Percentiles rank a stretch among this genome's conserved stretches.
Evolutionary conservation across 2,329 filamentous ascomycete species (phyloP).

Genomic region (Colletotrichum spaethianum): DNA sequence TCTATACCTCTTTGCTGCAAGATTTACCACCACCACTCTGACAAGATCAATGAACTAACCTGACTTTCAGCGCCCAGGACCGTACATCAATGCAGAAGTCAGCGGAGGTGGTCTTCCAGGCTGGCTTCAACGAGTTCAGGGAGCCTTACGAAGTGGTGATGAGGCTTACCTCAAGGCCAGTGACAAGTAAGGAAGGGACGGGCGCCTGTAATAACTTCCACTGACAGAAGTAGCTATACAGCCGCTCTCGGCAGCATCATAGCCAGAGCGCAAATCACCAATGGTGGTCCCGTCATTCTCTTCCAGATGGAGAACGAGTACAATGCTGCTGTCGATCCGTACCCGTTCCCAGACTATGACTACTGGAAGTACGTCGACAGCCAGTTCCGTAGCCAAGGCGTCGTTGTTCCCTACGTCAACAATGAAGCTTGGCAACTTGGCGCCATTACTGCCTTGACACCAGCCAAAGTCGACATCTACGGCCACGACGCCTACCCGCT

Average conservation of each 20-base stretch:
- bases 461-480: conserved; percentile 53
- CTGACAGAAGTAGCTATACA: conserved; percentile 62
- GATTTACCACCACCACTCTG: not conserved
- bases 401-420: conserved; percentile 78
- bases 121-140: conserved; percentile 76
- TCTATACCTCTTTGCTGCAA: conserved; percentile 75
- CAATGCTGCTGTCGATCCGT: conserved; percentile 50
- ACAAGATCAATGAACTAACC: not conserved
- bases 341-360: conserved; percentile 69
- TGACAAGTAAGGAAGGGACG: conserved; percentile 61
- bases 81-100: conserved; percentile 80
- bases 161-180: conserved; percentile 72
- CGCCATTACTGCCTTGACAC: conserved; percentile 42
- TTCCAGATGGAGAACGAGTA: conserved; percentile 82
- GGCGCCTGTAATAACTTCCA: rapidly evolving
- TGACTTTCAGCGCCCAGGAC: conserved; percentile 62
- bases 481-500: conserved; percentile 66
- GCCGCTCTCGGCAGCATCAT: conserved; percentile 71
- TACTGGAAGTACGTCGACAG: conserved; percentile 79
- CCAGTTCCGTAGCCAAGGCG: conserved; percentile 73
- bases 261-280: conserved; percentile 79
- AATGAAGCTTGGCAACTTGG: conserved; percentile 71
- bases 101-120: conserved; percentile 80
- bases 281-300: conserved; percentile 79
- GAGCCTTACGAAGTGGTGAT: conserved; percentile 69